phyloP scores from a whole-genome alignment of 208 protist genomes.

The Trypanosoma mega region DNA sequence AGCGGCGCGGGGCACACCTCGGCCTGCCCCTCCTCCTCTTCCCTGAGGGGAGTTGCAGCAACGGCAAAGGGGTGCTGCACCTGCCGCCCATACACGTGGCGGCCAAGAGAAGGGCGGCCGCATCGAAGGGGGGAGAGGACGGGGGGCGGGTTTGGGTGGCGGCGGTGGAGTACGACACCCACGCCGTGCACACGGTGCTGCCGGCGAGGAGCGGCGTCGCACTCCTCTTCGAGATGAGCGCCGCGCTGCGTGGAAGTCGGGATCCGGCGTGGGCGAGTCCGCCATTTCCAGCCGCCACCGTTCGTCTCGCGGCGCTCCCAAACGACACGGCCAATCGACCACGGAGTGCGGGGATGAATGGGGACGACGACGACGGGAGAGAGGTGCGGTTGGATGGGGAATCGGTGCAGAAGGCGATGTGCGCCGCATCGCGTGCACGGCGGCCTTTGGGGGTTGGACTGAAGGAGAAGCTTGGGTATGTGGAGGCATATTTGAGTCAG shows the following conservation, averaged over 20 bases:
- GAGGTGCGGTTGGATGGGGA: background rate
- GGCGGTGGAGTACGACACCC: slow-evolving; percentile 59
- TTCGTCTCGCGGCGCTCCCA: slow-evolving; percentile 16
- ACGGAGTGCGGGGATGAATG: background rate
- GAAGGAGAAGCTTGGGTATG: slow-evolving; percentile 57
- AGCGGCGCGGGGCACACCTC: slow-evolving; percentile 30
- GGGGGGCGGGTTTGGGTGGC: slow-evolving; percentile 22
- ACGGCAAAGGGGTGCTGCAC: slow-evolving; percentile 65
- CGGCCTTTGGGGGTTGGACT: slow-evolving; percentile 48
- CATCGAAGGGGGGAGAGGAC: too few species aligned
- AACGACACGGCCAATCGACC: background rate
- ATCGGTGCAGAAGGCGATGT: slow-evolving; percentile 40
- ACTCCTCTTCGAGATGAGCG: slow-evolving; percentile 41
- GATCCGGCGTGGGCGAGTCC: slow-evolving; percentile 49
- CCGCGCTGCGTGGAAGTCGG: slow-evolving; percentile 56
- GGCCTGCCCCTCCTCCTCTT: slow-evolving; percentile 66
- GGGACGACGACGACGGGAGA: background rate
- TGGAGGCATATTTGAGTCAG: slow-evolving; percentile 40
- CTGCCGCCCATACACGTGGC: slow-evolving; percentile 24
- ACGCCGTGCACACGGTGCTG: slow-evolving; percentile 56
- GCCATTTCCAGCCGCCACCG: slow-evolving; percentile 49
- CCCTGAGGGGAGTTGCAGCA: slow-evolving; percentile 66
- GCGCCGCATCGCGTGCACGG: slow-evolving; percentile 23
- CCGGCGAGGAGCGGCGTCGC: slow-evolving; percentile 28
- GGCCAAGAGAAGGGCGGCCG: too few species aligned